phyloP scores from a whole-genome alignment of 495 filamentous ascomycete genomes.

The Lasiosphaeriaceae sp. region DNA sequence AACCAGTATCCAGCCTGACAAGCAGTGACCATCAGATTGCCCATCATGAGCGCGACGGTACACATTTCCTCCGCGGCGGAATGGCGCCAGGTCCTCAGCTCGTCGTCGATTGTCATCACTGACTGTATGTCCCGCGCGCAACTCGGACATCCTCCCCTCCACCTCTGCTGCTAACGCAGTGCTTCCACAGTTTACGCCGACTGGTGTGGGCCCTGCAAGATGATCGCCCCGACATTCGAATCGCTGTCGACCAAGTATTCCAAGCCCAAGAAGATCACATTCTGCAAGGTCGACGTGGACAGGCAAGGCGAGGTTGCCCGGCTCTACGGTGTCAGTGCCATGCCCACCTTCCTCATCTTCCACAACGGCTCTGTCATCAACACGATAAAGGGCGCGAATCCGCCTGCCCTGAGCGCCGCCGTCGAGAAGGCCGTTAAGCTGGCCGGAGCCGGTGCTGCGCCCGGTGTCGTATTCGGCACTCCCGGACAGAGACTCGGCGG shows the following conservation, averaged over 20 bases:
- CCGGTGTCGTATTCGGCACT: slow-evolving; percentile 42
- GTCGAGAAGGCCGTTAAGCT: slow-evolving; percentile 69
- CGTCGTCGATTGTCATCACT: slow-evolving; percentile 41
- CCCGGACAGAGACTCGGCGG: slow-evolving; percentile 36
- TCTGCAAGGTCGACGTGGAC: slow-evolving; percentile 62
- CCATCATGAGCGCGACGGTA: slow-evolving; percentile 28
- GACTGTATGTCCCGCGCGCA: slow-evolving; percentile 40
- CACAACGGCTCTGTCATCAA: slow-evolving; percentile 67
- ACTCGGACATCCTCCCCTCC: background rate
- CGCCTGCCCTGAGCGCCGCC: slow-evolving; percentile 64
- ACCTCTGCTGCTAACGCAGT: slow-evolving; percentile 11
- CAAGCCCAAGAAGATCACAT: slow-evolving; percentile 51
- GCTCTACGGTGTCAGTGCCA: slow-evolving; percentile 53
- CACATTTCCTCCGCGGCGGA: slow-evolving; percentile 39
- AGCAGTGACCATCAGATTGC: background rate
- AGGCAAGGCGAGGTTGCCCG: slow-evolving; percentile 51
- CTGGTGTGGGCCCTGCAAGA: slow-evolving; percentile 70
- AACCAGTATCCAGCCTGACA: background rate
- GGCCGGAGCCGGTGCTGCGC: slow-evolving; percentile 40
- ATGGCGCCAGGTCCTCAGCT: slow-evolving; percentile 39
- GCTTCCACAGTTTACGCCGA: slow-evolving; percentile 52
- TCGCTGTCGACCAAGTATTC: slow-evolving; percentile 52
- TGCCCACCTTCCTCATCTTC: slow-evolving; percentile 89
- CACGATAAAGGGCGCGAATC: slow-evolving; percentile 77
- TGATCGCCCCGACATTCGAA: slow-evolving; percentile 63